phyloP scores from a whole-genome alignment of 371 early-diverging fungal genomes.

The Chytridiales sp. region DNA sequence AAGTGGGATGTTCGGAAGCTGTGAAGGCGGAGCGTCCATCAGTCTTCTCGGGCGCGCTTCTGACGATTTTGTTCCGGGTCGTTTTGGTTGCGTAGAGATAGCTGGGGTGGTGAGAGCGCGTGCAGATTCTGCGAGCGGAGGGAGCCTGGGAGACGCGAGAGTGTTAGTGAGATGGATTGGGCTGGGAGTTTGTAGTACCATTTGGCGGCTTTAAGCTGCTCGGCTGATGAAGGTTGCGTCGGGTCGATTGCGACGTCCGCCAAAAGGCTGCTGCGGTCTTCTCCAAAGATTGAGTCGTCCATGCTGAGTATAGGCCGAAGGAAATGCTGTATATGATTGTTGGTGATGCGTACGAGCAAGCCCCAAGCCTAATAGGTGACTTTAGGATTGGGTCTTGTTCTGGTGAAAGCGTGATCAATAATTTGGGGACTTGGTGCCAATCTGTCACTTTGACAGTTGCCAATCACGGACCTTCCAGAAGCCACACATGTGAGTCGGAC shows the following conservation, averaged over 20 bases:
- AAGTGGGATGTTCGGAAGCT: slow-evolving; percentile 24
- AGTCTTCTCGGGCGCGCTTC: not conserved
- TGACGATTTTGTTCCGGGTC: not conserved
- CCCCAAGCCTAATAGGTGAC: too few relatives aligned
- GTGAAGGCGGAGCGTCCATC: not conserved
- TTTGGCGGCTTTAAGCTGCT: slow-evolving; percentile 17
- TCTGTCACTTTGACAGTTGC: too few relatives aligned
- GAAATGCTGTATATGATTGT: too few relatives aligned
- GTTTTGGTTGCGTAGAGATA: not conserved
- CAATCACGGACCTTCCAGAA: too few relatives aligned
- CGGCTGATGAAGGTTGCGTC: not conserved
- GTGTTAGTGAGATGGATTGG: not conserved
- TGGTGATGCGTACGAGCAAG: too few relatives aligned
- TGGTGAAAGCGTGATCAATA: too few relatives aligned
- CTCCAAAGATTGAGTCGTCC: too few relatives aligned
- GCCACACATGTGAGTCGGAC: too few relatives aligned
- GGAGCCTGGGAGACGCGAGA: slow-evolving; percentile 7
- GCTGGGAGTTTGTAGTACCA: not conserved
- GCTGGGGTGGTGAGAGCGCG: not conserved
- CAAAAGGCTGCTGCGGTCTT: too few relatives aligned
- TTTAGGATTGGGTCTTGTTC: too few relatives aligned
- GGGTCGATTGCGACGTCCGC: not conserved
- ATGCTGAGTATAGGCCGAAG: too few relatives aligned
- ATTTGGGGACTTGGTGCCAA: too few relatives aligned
- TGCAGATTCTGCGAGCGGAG: slow-evolving; percentile 21